Conservation (phyloP, 306 rosid species). For the Lathyrus oleraceus region DNA sequence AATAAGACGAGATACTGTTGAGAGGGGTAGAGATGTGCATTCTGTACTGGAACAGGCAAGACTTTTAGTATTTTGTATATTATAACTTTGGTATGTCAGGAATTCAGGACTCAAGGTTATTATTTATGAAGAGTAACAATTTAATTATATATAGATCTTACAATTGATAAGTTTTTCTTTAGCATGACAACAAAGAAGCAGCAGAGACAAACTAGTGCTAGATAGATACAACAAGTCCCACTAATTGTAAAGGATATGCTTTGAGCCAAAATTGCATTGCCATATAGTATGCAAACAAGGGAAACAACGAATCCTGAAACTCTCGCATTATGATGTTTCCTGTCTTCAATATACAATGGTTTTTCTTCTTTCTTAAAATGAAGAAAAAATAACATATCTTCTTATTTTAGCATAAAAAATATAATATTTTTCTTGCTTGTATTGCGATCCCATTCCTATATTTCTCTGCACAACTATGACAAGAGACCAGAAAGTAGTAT, state of each 20-base stretch:
- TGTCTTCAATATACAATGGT: neutral
- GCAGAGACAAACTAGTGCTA: constrained; percentile 1
- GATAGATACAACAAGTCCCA: constrained; percentile 12
- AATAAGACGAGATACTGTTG: constrained; percentile 83
- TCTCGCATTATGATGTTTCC: constrained; percentile 6
- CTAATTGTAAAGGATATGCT: constrained; percentile 12
- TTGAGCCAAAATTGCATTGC: constrained; percentile 2
- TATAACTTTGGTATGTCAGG: constrained; percentile 8
- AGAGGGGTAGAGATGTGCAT: constrained; percentile 85
- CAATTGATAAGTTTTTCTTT: neutral
- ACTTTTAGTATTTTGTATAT: constrained; percentile 1
- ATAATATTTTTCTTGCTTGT: neutral
- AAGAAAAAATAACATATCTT: neutral
- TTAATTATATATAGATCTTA: constrained; percentile 28
- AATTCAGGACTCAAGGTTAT: neutral
- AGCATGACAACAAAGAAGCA: constrained; percentile 1
- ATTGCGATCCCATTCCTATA: neutral
- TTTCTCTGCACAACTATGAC: neutral
- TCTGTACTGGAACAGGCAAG: constrained; percentile 91
- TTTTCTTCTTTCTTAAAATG: constrained; percentile 15
- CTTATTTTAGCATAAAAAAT: neutral
- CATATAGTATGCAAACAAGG: constrained; percentile 15
- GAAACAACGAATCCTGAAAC: neutral
- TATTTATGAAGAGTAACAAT: constrained; percentile 1
- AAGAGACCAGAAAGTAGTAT: constrained; percentile 3